phyloP scores from a whole-genome alignment of 768 basidiomycete species.

The Panaeolus papilionaceus region DNA sequence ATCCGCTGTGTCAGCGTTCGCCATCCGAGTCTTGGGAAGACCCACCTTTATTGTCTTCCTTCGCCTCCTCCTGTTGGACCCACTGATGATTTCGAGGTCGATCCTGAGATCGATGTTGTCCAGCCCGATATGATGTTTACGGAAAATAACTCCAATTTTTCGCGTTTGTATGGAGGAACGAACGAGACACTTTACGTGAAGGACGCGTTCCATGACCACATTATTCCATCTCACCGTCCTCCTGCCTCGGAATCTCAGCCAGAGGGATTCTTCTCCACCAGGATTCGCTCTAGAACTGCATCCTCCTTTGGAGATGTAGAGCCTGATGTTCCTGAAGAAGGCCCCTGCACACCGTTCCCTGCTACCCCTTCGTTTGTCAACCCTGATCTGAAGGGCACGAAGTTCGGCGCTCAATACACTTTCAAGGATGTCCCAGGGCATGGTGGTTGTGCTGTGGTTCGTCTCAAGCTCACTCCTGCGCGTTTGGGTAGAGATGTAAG shows the following conservation, averaged over 20 bases:
- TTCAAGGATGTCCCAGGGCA: constrained; percentile 88
- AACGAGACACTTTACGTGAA: constrained; percentile 89
- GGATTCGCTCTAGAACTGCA: constrained; percentile 56
- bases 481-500: constrained; percentile 78
- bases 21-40: constrained; percentile 78
- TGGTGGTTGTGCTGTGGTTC: constrained; percentile 95
- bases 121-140: constrained; percentile 92
- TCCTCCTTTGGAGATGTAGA: constrained; percentile 47
- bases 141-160: constrained; percentile 97
- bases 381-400: constrained; percentile 88
- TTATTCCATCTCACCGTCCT: constrained; percentile 86
- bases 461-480: constrained; percentile 87
- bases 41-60: constrained; percentile 86
- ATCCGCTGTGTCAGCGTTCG: constrained; percentile 70
- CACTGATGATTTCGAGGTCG: constrained; percentile 63
- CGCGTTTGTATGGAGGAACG: constrained; percentile 85
- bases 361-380: constrained; percentile 71
- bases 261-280: constrained; percentile 53
- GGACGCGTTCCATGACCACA: constrained; percentile 98
- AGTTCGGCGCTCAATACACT: constrained; percentile 89
- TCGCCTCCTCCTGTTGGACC: constrained; percentile 91
- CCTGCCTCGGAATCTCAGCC: constrained; percentile 48
- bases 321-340: constrained; percentile 52
- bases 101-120: constrained; percentile 70
- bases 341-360: constrained; percentile 68